Conservation (phyloP, 768 basidiomycete species). For the Gelatoporia subvermispora region DNA sequence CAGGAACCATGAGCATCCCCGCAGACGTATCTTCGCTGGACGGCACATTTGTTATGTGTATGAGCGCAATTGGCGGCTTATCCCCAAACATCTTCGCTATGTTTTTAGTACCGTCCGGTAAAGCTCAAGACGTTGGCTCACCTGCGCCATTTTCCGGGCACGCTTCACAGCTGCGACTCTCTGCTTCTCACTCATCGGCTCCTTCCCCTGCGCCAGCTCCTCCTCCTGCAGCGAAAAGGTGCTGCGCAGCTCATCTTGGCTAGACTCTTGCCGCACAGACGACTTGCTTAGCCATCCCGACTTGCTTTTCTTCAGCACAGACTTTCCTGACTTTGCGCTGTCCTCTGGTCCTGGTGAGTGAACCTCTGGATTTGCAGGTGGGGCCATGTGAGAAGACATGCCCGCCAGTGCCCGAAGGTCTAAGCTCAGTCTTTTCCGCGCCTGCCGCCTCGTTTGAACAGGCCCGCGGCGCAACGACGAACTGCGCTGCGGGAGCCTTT, state of each 20-base stretch:
- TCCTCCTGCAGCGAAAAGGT: not conserved
- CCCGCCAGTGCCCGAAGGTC: conserved; percentile 4
- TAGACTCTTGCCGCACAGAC: too few relatives aligned
- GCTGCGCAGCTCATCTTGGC: too few relatives aligned
- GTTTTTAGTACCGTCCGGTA: not conserved
- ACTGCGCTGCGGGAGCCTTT: not conserved
- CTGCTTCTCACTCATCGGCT: conserved; percentile 27
- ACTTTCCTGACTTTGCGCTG: not conserved
- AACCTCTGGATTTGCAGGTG: not conserved
- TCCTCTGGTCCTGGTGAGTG: not conserved
- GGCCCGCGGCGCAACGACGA: conserved; percentile 1
- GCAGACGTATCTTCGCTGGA: conserved; percentile 12
- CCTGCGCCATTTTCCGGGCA: conserved; percentile 49
- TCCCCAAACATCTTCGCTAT: conserved; percentile 42
- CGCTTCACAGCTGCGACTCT: conserved; percentile 38
- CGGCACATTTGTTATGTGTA: conserved; percentile 28
- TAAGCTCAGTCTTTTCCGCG: conserved; percentile 8
- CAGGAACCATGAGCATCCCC: conserved; percentile 4
- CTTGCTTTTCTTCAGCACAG: conserved; percentile 3
- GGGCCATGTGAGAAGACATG: not conserved
- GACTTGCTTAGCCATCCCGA: not conserved
- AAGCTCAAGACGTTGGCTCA: conserved; percentile 17
- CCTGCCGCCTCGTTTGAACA: not conserved
- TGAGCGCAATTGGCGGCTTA: conserved; percentile 40
- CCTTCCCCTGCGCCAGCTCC: not conserved